Base-by-base conservation (phyloP, 2,329 filamentous ascomycete genomes). In the Parastagonospora avenae region DNA sequence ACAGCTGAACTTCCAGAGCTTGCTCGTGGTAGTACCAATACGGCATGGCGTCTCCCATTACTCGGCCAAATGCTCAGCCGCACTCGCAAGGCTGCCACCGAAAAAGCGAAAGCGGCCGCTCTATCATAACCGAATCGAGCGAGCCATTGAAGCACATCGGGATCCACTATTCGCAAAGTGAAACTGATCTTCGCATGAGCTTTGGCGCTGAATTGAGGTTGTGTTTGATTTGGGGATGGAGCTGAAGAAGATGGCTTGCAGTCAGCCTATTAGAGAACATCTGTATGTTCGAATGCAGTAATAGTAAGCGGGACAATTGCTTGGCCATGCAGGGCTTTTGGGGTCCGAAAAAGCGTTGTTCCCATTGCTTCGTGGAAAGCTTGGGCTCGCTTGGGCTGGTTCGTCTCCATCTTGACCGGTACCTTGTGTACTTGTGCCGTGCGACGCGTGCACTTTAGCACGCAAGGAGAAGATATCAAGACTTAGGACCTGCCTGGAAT, bases 191-290 rank as follows among this genome's bases (percentile, higher is more conserved):
- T n/a, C 28, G 42, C 50, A 45, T 48, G 31, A 48, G 36, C 16
- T 36, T 24, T 29, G 24, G 15, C 38, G 37, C 41, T 48, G 35
- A 45, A 45, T 45, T 30, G 44, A 32, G 28, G 12, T 37, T 38
- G 32, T 39, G 35, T 42, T 35, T 44, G 40, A 41, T 12, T 31
- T 36, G 15, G 40, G 42, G 38, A 28, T 27, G 29, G 28, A 43
- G 50, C 50, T 48, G 50, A 53, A 42, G 11, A 35, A 8, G 11
- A 24, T 40, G 50, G 50, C 50, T 53, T 48, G 45, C 38, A 7
- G 19, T 4, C 37, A 42, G 30, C 50, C 50, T 48, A 53, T 53
- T 16, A 48, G 12, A 45, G n/a, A n/a, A 8, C 2, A 8, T 27
- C 15, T 38, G 27, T 35, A 38, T 46, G 43, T 27, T 27, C 32